Evolutionary conservation across 352 stramenopile species (phyloP), one percentile per base, ranked within the genome.

Genomic region (Phytophthora pistaciae): DNA sequence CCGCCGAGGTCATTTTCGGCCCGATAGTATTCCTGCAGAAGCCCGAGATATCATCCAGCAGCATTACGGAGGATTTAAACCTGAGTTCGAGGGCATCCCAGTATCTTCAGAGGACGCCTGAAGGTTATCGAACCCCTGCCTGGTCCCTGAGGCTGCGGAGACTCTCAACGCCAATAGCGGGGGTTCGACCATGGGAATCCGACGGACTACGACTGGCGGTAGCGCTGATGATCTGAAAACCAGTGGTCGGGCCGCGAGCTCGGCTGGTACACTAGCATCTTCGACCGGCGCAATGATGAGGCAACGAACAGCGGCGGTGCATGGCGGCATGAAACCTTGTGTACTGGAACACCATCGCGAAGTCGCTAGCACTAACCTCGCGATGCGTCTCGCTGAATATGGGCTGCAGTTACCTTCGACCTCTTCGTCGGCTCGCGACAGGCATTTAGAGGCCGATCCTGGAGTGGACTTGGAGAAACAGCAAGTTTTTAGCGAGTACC

Each of bases 401-500:
- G 40, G 40, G 6, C 20, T 46, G 40, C 40, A 46, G 14, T 3
- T 46, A n/a, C 40, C 40, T 6, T 20, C 40, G 7, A 14, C 40
- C 33, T 42, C 5, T 14, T 1, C 8, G 33, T 9, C 33, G 10
- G 11, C 33, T 42, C 33, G 33, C 33, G 5, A 42, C n/a, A n/a
- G n/a, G n/a, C n/a, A n/a, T n/a, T 8, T 2, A 14, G n/a, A 42
- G 2, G 33, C 5, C 5, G 33, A 14, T 1, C 33, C 2, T 8
- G 40, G 16, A 20, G 40, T 70, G 8, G 56, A 61, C 16, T 52
- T 48, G 16, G 8, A 56, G 33, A 71, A 71, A 33, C 46, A 64
- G 14, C 31, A 27, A 29, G 55, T 64, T 38, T 64, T 50, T 29
- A 60, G 46, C 9, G 29, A 9, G 25, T 70, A 64, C 48, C n/a